Base-by-base conservation (phyloP, 352 stramenopile species). In the Globisporangium uncinulatum region DNA sequence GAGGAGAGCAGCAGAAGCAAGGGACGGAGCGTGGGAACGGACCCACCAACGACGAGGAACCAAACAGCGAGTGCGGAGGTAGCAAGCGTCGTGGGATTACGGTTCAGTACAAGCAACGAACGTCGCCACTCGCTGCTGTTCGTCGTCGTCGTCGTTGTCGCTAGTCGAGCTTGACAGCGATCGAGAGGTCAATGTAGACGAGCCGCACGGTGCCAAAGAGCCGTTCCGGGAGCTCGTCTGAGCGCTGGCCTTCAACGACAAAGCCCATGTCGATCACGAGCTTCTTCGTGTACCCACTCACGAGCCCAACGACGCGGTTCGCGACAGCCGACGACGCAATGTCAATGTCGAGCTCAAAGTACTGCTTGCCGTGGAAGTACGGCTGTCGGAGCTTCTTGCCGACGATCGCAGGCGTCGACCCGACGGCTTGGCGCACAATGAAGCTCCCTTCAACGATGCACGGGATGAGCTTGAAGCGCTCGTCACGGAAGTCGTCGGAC, bases 211-310 rank as follows among this genome's bases (percentile, higher is more conserved):
- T 84, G 14, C 81, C 81, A 51, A 92, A 86, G 24, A 92, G 69
- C 43, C 81, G 70, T 57, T 92, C 81, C 9, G 81, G 81, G 8
- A 92, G 63, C 46, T 92, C 81, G 20, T 92, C 76, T 0, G 66
- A 48, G 29, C 70, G 76, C 50, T 87, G 79, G 19, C 71, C 79
- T 59, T 92, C 79, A 39, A 92, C 43, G 43, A 92, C 47, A 48
- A 88, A 92, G 24, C 79, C 79, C 79, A 92, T 89, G 65, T 92
- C 79, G 54, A 92, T 88, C 46, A 92, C 79, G 42, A 92, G 68
- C 54, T 89, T 92, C 63, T 92, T 92, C 4, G 79, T 79, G 59
- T 89, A 92, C 0, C 81, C 77, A 1, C 70, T 71, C 0, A 89
- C 81, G 19, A 92, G 68, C 6, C 79, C 79, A 4, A 87, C 77